Evolutionary conservation across 306 rosid species (phyloP), one percentile per base, ranked within the genome.

Genomic region (Arachis hypogaea): DNA sequence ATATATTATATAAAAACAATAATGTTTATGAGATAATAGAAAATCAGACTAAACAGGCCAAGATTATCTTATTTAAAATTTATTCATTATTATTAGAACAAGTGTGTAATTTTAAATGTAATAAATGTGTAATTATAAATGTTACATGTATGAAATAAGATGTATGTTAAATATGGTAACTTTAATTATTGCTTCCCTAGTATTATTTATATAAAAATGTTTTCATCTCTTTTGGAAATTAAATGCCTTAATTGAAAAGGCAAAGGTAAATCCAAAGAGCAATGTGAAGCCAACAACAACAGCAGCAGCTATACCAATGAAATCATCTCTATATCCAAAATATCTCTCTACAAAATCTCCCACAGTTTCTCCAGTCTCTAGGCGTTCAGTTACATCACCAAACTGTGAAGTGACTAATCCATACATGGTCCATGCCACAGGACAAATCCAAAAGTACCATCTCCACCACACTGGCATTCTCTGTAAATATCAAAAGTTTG

Each of bases 401-500:
- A 80, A 89, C 38, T 93, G 97, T 30, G 98, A 87, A 51, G 84
- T 74, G 29, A 85, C 73, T 82, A 91, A 69, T 63, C 96, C 97
- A 78, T 89, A 70, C 63, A 89, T 58, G 16, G 96, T 89, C 97
- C 97, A 93, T 52, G 96, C 73, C 29, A 93, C 83, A 3, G 98
- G 92, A 75, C 96, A 93, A 22, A 69, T 63, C 96, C 96, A 91
- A 18, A 58, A 89, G 83, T 85, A 93, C 98, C 98, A 93, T 83
- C 89, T 86, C 93, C 98, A 93, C 96, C 96, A 90, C 40, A 85
- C 62, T 11, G 98, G 98, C 77, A 89, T 87, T 52, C 96, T 89
- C 97, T 93, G 98, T 78, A 11, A 75, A 63, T 33, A 9, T 1
- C 5, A 16, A 43, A 0, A 16, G 30, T 66, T 38, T 43, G 46